Evolutionary conservation across 768 basidiomycete genomes (phyloP), one percentile per base, ranked within the genome.

Genomic region (Holtermannia corniformis): DNA sequence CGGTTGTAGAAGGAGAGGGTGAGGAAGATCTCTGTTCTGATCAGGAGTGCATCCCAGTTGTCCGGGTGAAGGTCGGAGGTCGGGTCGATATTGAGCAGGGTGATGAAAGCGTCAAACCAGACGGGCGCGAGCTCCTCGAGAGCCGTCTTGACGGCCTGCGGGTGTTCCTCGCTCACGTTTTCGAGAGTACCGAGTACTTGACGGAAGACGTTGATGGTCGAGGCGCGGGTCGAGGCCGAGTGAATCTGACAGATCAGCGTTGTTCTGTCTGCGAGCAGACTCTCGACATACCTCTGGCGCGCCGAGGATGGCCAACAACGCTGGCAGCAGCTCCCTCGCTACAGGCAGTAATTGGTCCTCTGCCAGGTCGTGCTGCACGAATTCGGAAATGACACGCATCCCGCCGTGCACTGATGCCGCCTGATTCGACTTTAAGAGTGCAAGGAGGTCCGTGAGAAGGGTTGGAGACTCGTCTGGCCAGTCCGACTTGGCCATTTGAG

Each of bases 401-500:
- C 92, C 85, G 21, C 95, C 95, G 72, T 97, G 91, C 4, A 95
- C 86, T 4, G 87, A 79, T 52, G 81, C 78, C 0, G 85, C 73
- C 2, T 82, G 82, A 42, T 76, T 78, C 2, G 86, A 84, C 2
- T 85, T 83, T 22, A 97, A 78, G 10, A 93, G 80, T 27, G 73
- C 72, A 56, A 97, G 82, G 19, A 99, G 79, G 43, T 79, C 76
- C 42, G 76, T 76, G 28, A 96, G 78, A n/a, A 96, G 80, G 44
- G 86, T 82, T 0, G 92, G 88, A 69, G 88, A 97, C 77, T 92
- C 88, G 73, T 95, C 91, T 7, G 92, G 93, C 88, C 90, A 96
- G 75, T 96, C 91, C 60, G 82, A 84, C 58, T 83, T 83, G 24
- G 93, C 90, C 55, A 96, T 85, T 1, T 81, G 81, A 12, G 93